A percentile compares a stretch with the other conserved stretches of the same genome.
Evolutionary conservation across 805 yeast species (phyloP).

Genomic region (Candida andamanensis): DNA sequence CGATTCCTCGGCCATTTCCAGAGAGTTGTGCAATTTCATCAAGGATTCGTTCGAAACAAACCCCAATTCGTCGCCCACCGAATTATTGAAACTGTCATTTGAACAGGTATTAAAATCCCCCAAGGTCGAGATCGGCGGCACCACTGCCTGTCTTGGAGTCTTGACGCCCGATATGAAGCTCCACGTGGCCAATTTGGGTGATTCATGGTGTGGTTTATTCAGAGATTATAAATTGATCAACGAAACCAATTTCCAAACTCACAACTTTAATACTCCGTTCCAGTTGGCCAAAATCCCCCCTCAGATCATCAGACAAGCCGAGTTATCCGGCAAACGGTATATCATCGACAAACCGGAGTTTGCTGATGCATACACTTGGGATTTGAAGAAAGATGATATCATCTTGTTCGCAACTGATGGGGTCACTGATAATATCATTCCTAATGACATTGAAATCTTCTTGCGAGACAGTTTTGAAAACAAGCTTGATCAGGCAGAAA

Average conservation of each 20-base stretch:
- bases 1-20: constrained; percentile 81
- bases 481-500: constrained; percentile 13
- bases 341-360: constrained; percentile 66
- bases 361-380: constrained; percentile 63
- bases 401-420: constrained; percentile 92
- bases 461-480: constrained; percentile 49
- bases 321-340: constrained; percentile 52
- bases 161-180: constrained; percentile 53
- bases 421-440: constrained; percentile 75
- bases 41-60: constrained; percentile 27
- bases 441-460: constrained; percentile 65
- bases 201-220: constrained; percentile 89
- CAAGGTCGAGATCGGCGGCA: constrained; percentile 81
- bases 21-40: constrained; percentile 66
- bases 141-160: constrained; percentile 85
- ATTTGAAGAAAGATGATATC: constrained; percentile 66
- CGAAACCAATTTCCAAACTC: constrained; percentile 74
- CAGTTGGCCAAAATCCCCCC: constrained; percentile 84
- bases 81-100: constrained; percentile 55
- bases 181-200: constrained; percentile 80
- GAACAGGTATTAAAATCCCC: constrained; percentile 46
- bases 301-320: constrained; percentile 49
- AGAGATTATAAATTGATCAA: constrained; percentile 56
- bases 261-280: constrained; percentile 86
- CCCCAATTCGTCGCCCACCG: constrained; percentile 31